Conservation (phyloP, 441 rosid species). For the Corymbia citriodora region DNA sequence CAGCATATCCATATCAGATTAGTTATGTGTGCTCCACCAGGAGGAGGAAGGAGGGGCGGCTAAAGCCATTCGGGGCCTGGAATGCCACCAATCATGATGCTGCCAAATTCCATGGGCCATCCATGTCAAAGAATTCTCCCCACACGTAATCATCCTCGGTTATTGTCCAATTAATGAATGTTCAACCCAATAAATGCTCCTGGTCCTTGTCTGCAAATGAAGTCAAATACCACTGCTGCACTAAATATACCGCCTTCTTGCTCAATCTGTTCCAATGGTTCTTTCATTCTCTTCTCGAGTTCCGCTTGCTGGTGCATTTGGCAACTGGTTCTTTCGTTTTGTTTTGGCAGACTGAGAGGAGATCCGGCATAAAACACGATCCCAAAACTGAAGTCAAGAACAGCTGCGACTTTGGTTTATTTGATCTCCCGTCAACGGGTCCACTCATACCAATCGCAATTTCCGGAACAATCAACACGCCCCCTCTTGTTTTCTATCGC, state of each 20-base stretch:
- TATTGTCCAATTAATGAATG: not conserved
- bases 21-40: not conserved
- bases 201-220: not conserved
- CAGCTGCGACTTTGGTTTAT: not conserved
- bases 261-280: not conserved
- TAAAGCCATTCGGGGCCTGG: not conserved
- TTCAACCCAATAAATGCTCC: not conserved
- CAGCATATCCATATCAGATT: not conserved
- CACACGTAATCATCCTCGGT: not conserved
- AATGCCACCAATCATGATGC: not conserved
- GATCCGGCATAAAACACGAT: not conserved
- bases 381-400: not conserved
- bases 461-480: not conserved
- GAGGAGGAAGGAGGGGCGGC: not conserved
- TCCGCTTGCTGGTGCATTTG: not conserved
- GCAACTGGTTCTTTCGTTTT: not conserved
- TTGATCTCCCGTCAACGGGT: not conserved
- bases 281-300: not conserved
- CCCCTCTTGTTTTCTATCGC: not conserved
- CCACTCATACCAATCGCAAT: not conserved
- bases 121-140: not conserved
- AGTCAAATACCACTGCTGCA: not conserved
- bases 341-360: not conserved
- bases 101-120: not conserved
- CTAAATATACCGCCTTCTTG: not conserved